Percentiles rank a stretch among this genome's conserved stretches.
Evolutionary conservation across 352 stramenopile genomes (phyloP).

Genomic region (Globisporangium takayamanum): DNA sequence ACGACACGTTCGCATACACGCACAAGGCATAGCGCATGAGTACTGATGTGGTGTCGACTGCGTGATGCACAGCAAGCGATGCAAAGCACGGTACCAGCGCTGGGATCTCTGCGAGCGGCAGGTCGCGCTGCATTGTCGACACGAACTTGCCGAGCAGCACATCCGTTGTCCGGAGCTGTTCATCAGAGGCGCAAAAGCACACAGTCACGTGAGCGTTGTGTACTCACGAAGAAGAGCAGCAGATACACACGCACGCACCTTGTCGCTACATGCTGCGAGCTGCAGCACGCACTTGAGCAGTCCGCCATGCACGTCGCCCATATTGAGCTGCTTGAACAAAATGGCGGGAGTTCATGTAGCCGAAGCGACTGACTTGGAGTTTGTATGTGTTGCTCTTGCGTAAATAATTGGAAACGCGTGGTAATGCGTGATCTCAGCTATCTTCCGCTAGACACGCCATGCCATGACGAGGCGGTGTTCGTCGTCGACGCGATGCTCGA

Average conservation of each 20-base stretch:
- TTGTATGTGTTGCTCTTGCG: no score
- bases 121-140: constrained; percentile 25
- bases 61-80: not conserved
- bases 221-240: not conserved
- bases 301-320: constrained; percentile 49
- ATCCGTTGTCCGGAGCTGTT: constrained; percentile 53
- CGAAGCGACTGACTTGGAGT: no score
- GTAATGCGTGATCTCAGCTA: no score
- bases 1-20: not conserved
- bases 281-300: constrained; percentile 76
- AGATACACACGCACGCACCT: constrained; percentile 23
- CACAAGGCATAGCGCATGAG: not conserved
- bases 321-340: constrained; percentile 10
- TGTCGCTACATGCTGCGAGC: constrained; percentile 65
- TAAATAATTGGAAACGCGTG: no score
- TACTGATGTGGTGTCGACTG: not conserved
- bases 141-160: constrained; percentile 36
- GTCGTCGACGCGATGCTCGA: no score
- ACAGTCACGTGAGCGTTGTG: not conserved
- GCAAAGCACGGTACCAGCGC: constrained; percentile 19
- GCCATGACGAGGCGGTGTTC: no score
- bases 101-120: constrained; percentile 43
- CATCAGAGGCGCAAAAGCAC: no score
- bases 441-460: no score
- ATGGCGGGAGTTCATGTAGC: not conserved